Base-by-base conservation (phyloP, 331 rosid species). In the Saraca asoca region DNA sequence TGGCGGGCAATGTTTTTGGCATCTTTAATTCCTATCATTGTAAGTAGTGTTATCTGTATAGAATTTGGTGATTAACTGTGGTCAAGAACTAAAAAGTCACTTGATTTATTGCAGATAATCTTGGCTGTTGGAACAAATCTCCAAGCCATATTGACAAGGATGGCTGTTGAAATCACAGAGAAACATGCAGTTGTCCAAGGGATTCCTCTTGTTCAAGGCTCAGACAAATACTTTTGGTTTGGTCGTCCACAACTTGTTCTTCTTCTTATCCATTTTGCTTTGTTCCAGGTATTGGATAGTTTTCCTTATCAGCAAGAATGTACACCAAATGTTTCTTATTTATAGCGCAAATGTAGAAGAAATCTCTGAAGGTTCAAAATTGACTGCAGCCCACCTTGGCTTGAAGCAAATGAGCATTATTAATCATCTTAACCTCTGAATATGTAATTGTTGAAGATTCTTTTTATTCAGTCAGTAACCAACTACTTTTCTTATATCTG, bases 171-270 rank as follows among this genome's bases (percentile, higher is more conserved):
- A 78, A 69, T 94, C 72, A 77, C 90, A 8, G 99, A 94, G 70
- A 88, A 68, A 53, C 99, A 94, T 62, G 96, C 96, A 38, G 96
- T 94, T 60, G 88, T 94, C 48, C 96, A 94, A 75, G 99, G 99
- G 64, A 94, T 94, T 75, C 99, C 99, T 39, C 92, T 90, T 38
- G 99, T 94, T 71, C 89, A 84, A 78, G 96, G 90, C 42, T 94
- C 97, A 4, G 95, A 94, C 73, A 75, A 56, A 65, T 90, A 94
- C 64, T 94, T 94, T 72, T 94, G 99, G 99, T 94, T 94, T 62
- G 92, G 89, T 64, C 85, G 72, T 61, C 99, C 99, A 16, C 88
- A 83, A 37, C 78, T 94, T 68, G 65, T 94, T 81, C 99, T 94
- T 84, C 84, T 88, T 62, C 92, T 94, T 54, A 94, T 94, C 78